Evolutionary conservation across 306 rosid genomes (phyloP).

Genomic region (Hippophae tibetana): DNA sequence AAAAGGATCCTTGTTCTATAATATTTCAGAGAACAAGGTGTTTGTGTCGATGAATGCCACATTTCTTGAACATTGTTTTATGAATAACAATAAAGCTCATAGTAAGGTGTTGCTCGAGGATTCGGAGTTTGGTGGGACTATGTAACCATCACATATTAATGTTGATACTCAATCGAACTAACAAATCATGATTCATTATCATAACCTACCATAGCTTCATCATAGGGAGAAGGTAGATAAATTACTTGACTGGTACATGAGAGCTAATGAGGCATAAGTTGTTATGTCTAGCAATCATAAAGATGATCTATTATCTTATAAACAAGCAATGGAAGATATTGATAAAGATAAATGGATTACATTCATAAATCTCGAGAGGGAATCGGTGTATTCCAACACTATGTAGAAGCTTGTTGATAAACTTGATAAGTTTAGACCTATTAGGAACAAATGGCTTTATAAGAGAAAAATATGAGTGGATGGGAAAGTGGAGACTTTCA

Average conservation of each 20-base stretch:
- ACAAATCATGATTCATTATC: no score
- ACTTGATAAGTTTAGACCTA: not conserved
- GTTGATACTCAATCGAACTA: no score
- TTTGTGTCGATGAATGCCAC: not conserved
- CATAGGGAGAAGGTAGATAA: no score
- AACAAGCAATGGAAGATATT: not conserved
- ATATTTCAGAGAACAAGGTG: not conserved
- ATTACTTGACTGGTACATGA: no score
- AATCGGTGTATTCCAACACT: not conserved
- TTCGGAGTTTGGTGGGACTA: no score
- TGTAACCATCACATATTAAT: no score
- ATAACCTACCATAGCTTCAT: no score
- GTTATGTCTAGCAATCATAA: not conserved
- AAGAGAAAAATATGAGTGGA: not conserved
- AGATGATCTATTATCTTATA: not conserved
- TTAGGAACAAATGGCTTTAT: not conserved
- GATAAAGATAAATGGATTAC: not conserved
- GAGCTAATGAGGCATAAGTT: not conserved
- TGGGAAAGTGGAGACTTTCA: not conserved
- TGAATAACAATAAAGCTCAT: no score
- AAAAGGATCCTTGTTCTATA: not conserved
- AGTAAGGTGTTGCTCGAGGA: not conserved
- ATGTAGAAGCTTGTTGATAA: not conserved
- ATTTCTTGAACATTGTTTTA: no score
- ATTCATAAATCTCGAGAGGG: not conserved